Evolutionary conservation across 129 eudicot species (phyloP), one percentile per base, ranked within the genome.

Genomic region (Arctium lappa): DNA sequence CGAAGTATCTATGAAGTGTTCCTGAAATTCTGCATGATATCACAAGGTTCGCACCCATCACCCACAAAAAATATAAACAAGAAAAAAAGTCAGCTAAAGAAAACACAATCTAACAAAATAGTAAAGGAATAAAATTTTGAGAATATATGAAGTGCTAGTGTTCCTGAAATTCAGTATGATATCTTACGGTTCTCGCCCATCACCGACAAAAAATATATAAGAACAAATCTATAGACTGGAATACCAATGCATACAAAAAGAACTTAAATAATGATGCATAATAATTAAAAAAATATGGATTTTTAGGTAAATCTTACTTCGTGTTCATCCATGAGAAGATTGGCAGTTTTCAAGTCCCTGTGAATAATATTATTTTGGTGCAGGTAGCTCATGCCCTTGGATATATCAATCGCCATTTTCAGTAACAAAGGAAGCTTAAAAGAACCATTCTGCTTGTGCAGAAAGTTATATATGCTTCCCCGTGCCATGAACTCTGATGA

Each of bases 281-380:
- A 66, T 69, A 22, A 65, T 68, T 46, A 30, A 30, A 39, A 5
- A 82, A 68, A 50, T 13, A 56, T 71, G 79, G 71, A 63, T 74
- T 34, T 31, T 32, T 32, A 53, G 73, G 33, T n/a, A 74, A 63
- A 60, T 56, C 93, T 89, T 90, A 92, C 97, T 60, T 86, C 94
- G 65, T 92, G 89, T 81, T 92, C 94, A 88, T 90, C 93, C 97
- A 92, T 89, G 2, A 92, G 87, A 50, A 92, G 94, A 86, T 92
- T 92, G 50, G 97, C 94, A 72, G 94, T 89, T 84, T 92, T 92
- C 75, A 92, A 81, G 87, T 92, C 97, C 86, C 97, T 88, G 82
- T 92, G 97, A 71, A 92, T 85, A 39, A 92, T 91, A 77, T 90
- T 90, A 77, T 92, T 89, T 77, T 89, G 93, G 80, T 92, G 97